Evolutionary conservation across 2,329 filamentous ascomycete species (phyloP).

Genomic region (Penicillium sp.): DNA sequence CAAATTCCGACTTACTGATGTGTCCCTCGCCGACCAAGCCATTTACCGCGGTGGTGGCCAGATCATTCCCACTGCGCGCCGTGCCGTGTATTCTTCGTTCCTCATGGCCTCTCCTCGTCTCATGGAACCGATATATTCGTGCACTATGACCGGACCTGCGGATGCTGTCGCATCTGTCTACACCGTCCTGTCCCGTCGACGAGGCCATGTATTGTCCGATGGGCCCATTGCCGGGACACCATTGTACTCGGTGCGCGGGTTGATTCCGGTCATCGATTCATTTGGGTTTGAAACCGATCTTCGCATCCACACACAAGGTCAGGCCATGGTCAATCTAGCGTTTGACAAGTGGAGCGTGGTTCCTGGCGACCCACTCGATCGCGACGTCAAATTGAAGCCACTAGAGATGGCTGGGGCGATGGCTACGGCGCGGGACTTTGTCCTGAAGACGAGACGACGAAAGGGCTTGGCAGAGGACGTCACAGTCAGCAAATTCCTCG

Average conservation of each 20-base stretch:
- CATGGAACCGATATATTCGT: slow-evolving; percentile 94
- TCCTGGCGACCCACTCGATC: slow-evolving; percentile 89
- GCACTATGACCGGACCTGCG: slow-evolving; percentile 86
- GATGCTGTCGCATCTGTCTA: slow-evolving; percentile 85
- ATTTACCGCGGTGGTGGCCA: slow-evolving; percentile 95
- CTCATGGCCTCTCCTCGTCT: slow-evolving; percentile 92
- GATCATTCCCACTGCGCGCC: slow-evolving; percentile 89
- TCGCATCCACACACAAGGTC: slow-evolving; percentile 89
- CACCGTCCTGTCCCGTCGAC: slow-evolving; percentile 78
- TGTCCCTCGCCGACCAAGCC: slow-evolving; percentile 76
- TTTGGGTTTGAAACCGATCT: slow-evolving; percentile 98
- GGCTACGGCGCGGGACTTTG: slow-evolving; percentile 89
- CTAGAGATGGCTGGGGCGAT: slow-evolving; percentile 83
- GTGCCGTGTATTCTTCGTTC: slow-evolving; percentile 93
- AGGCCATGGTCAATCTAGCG: slow-evolving; percentile 81
- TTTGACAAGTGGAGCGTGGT: slow-evolving; percentile 97
- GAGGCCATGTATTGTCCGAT: slow-evolving; percentile 91
- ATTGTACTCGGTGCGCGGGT: slow-evolving; percentile 81
- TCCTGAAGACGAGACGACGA: slow-evolving; percentile 85
- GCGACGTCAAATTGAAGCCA: slow-evolving; percentile 71
- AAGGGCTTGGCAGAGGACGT: slow-evolving; percentile 96
- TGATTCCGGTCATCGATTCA: slow-evolving; percentile 92
- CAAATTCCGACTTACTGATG: slow-evolving; percentile 93
- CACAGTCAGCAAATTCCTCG: slow-evolving; percentile 89
- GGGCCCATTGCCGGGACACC: slow-evolving; percentile 90